phyloP scores from a whole-genome alignment of 2,329 filamentous ascomycete genomes.

The Epichloe brachyelytri region DNA sequence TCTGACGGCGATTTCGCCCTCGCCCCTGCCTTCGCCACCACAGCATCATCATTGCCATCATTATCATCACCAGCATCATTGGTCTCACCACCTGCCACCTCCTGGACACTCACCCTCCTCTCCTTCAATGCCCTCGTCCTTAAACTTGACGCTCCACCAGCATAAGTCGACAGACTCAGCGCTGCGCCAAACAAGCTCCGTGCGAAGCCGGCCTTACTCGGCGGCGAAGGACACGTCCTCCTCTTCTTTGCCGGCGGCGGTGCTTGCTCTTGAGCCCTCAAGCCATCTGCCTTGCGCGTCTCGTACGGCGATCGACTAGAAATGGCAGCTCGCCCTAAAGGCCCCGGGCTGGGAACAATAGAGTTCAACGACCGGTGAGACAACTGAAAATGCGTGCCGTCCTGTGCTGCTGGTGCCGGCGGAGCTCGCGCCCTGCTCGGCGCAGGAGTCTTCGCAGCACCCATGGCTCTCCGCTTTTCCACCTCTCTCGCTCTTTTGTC shows the following conservation, averaged over 20 bases:
- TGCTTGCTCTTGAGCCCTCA: conserved; percentile 5
- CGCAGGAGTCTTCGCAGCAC: conserved; percentile 23
- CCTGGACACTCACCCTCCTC: conserved; percentile 9
- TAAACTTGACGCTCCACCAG: conserved; percentile 7
- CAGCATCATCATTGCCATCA: conserved; percentile 5
- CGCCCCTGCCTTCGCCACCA: conserved; percentile 5
- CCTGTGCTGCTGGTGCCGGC: conserved; percentile 9
- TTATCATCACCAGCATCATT: conserved; percentile 5
- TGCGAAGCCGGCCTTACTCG: conserved; percentile 21
- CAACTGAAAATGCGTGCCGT: conserved; percentile 21
- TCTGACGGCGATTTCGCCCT: not conserved
- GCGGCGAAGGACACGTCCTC: conserved; percentile 17
- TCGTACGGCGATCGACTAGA: conserved; percentile 22
- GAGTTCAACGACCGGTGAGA: conserved; percentile 31
- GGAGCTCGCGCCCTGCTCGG: conserved; percentile 6
- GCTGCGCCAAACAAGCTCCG: conserved; percentile 22
- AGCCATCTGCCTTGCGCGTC: conserved; percentile 12
- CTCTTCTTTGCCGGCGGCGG: conserved; percentile 16
- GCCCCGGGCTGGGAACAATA: conserved; percentile 18
- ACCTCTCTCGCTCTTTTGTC: conserved; percentile 53
- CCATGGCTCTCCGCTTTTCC: conserved; percentile 32
- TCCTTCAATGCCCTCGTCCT: conserved; percentile 11
- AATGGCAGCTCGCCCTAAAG: conserved; percentile 21
- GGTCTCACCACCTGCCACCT: not conserved
- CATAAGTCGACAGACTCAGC: conserved; percentile 17